Evolutionary conservation across 2,329 filamentous ascomycete genomes (phyloP), one percentile per base, ranked within the genome.

Genomic region (Macrophomina pseudophaseolina): DNA sequence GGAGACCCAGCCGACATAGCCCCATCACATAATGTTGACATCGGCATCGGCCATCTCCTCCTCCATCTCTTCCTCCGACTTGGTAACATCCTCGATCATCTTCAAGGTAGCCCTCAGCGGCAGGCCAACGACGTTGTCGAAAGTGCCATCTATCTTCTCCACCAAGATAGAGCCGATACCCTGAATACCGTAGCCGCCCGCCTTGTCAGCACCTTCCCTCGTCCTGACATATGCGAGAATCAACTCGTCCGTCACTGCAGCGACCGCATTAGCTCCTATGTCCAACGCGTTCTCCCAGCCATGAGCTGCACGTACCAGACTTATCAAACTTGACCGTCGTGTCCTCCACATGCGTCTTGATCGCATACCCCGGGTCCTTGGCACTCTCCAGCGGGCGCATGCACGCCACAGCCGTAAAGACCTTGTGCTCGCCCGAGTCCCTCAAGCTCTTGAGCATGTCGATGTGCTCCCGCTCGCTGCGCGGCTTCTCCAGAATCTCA

Each of bases 171-270:
- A 90, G 1, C 92, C 95, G 11, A 94, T 83, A 0, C 94, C 95
- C 80, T 99, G 95, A 64, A 99, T 87, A 1, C 93, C 95, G 79
- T 99, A 99, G 0, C 95, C 95, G 2, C 95, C 95, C 0, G 95
- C 95, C 83, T 98, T 99, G 79, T 98, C 95, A 11, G 88, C 93
- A 1, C 95, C 95, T 82, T 99, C 95, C 65, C 94, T 85, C 28
- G 94, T 97, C 74, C 85, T 86, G 67, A 94, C 90, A 75, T 94
- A 94, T 64, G 86, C 87, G 72, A 92, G 83, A 67, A 98, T 89
- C 71, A 97, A 86, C 68, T 97, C 93, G 80, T 99, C 94, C 14
- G 88, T 88, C 4, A 90, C 83, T 79, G 16, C 66, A 23, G 16
- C 11, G 40, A 2, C 23, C 12, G n/a, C 16, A 44, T 62, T 49